These are phyloP conservation scores for Epichloe gansuensis DNA, from an alignment of 2,329 filamentous ascomycete species.

Conservation along the genomic window DNA sequence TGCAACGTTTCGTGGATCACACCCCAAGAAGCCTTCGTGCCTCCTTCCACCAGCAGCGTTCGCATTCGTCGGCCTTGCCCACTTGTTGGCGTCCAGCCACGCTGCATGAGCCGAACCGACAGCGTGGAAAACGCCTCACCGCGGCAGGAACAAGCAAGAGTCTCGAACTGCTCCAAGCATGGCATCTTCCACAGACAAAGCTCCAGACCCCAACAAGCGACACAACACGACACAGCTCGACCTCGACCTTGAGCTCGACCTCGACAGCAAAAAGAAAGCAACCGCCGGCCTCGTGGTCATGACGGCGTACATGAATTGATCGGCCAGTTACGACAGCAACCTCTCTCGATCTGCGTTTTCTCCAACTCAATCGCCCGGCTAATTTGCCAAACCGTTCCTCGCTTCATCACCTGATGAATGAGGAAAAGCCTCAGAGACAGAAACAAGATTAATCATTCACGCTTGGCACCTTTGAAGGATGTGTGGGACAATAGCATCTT, in stretches of 20 bases:
- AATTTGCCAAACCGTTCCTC: neutral
- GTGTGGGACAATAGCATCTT: neutral
- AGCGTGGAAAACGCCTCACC: neutral
- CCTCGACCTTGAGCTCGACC: no score
- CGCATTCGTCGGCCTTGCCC: neutral
- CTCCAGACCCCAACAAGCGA: neutral
- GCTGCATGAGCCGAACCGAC: neutral
- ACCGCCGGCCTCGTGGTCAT: neutral
- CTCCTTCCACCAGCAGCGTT: neutral
- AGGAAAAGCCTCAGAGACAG: neutral
- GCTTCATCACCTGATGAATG: neutral
- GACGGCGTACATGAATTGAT: neutral
- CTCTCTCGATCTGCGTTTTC: neutral
- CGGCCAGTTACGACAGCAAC: neutral
- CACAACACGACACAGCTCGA: neutral
- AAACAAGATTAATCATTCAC: neutral
- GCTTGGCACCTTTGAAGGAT: neutral
- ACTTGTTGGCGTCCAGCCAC: neutral
- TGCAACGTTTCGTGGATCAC: no score
- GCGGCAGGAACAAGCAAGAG: neutral
- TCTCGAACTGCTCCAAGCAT: neutral
- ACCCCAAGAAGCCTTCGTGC: no score
- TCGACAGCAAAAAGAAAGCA: neutral
- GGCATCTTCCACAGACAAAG: neutral
- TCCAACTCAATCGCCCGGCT: neutral